These are phyloP conservation scores for Pyrenula aspistea DNA, from an alignment of 495 filamentous ascomycete genomes.

Conservation along the genomic window DNA sequence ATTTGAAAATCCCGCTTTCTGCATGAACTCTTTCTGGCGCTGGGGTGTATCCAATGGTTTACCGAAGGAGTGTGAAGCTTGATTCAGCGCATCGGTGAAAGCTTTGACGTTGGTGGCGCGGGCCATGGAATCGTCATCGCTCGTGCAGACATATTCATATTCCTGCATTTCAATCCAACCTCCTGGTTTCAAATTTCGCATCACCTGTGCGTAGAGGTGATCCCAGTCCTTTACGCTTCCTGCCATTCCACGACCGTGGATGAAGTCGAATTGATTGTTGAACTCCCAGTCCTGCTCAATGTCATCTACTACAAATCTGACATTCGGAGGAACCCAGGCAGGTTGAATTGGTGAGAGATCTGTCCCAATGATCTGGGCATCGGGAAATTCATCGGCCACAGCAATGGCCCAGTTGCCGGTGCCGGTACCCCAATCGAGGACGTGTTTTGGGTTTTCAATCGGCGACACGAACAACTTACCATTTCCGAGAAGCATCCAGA, in stretches of 20 bases:
- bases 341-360: constrained; percentile 44
- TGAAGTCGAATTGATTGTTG: constrained; percentile 28
- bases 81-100: constrained; percentile 17
- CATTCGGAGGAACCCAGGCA: constrained; percentile 23
- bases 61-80: constrained; percentile 13
- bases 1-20: constrained; percentile 24
- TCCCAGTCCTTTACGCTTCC: constrained; percentile 34
- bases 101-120: constrained; percentile 18
- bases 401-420: constrained; percentile 41
- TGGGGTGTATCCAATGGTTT: constrained; percentile 19
- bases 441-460: constrained; percentile 25
- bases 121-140: constrained; percentile 21
- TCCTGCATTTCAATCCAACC: constrained; percentile 47
- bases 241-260: constrained; percentile 33
- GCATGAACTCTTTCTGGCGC: constrained; percentile 13
- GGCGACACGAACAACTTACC: constrained; percentile 42
- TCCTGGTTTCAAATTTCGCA: constrained; percentile 32
- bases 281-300: constrained; percentile 16
- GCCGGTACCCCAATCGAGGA: constrained; percentile 37
- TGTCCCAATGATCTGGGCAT: constrained; percentile 19
- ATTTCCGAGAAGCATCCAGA: constrained; percentile 36
- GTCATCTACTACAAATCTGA: constrained; percentile 23
- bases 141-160: constrained; percentile 25
- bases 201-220: constrained; percentile 21
- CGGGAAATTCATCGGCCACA: constrained; percentile 10